Base-by-base conservation (phyloP, 371 early-diverging fungal species). In the Rhizopus arrhizus region DNA sequence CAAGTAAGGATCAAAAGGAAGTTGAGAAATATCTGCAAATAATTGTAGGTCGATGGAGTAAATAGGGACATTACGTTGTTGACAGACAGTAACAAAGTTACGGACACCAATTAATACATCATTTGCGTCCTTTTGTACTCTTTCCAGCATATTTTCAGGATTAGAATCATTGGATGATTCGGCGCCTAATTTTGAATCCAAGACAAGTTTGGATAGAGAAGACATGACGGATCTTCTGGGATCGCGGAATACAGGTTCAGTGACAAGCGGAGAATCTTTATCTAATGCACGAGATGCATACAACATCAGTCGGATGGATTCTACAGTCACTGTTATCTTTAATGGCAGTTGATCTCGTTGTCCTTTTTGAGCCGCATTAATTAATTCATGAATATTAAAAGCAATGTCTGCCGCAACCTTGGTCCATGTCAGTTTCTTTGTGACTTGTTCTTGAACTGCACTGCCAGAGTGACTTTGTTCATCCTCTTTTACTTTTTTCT, bases 121-220 rank as follows among this genome's bases (percentile, higher is more conserved):
- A 29, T 66, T 69, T 3, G 74, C 74, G 49, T 74, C 72, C n/a
- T 63, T 64, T 56, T 69, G 69, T 1, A 74, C 42, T 15, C 70
- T 75, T 47, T 66, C 64, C 3, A 60, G 40, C 10, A 59, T 53
- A 15, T 56, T 53, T 3, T 51, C 50, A 28, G 62, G 42, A 9
- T 43, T 13, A 4, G 58, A 45, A 84, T 89, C 89, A 16, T 88
- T 79, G 7, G 62, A 50, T 34, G 89, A 78, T 22, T 91, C 89
- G 1, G 91, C 76, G 0, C 93, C 93, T 38, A 91, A 81, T 57
- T 92, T 90, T 5, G 95, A 87, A 8, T 92, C 84, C 16, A 95
- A 75, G n/a, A 91, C 85, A 36, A 96, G 77, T 45, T 91, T 91
- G 12, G 91, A 90, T 4, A 95, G 77, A 0, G 90, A 75, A 4